phyloP scores from a whole-genome alignment of 495 filamentous ascomycete species.

The Penicillium samsonianum region DNA sequence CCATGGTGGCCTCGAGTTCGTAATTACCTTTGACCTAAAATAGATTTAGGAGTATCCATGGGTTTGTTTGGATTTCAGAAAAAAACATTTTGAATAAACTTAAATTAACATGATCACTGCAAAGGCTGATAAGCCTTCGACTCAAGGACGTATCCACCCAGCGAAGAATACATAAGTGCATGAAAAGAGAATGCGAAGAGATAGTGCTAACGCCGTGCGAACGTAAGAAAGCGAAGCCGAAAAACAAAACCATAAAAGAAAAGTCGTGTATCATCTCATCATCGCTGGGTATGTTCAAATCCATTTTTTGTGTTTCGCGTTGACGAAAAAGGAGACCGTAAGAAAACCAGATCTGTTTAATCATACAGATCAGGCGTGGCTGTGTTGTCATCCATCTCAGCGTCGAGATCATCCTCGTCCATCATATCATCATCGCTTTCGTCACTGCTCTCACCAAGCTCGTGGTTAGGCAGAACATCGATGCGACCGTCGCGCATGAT shows the following conservation, averaged over 20 bases:
- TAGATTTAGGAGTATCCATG: background rate
- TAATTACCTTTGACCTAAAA: background rate
- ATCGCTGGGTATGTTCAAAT: constrained; percentile 1
- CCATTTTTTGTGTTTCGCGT: background rate
- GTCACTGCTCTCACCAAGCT: constrained; percentile 52
- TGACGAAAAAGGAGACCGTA: background rate
- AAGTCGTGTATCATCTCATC: constrained; percentile 1
- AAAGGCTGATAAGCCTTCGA: background rate
- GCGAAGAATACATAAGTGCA: constrained; percentile 3
- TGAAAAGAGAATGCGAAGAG: background rate
- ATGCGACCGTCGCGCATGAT: constrained; percentile 76
- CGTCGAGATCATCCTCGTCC: constrained; percentile 68
- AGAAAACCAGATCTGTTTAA: constrained; percentile 26
- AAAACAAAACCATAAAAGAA: background rate
- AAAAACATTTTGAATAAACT: too few relatives aligned
- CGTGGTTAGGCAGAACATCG: constrained; percentile 80
- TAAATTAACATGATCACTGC: background rate
- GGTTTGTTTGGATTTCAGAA: background rate
- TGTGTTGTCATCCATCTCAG: constrained; percentile 58
- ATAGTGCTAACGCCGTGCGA: background rate
- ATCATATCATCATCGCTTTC: constrained; percentile 66
- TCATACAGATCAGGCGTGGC: constrained; percentile 76
- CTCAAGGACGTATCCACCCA: background rate
- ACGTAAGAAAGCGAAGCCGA: background rate
- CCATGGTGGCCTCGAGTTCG: too few relatives aligned